phyloP scores from a whole-genome alignment of 345 rosid genomes.

The Crucihimalaya himalaica region DNA sequence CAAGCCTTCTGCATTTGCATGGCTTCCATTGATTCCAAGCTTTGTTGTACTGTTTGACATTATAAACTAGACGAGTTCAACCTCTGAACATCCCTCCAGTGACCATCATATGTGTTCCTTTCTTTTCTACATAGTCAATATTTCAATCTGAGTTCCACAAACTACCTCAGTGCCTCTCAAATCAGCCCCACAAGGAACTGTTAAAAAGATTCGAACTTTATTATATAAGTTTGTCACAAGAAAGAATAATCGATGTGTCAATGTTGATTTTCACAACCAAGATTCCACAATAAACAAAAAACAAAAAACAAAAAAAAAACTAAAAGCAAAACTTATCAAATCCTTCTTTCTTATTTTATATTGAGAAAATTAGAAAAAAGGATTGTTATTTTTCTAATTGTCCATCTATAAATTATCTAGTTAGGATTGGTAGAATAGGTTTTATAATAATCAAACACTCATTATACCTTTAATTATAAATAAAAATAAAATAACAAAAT shows the following conservation, averaged over 20 bases:
- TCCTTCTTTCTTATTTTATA: background rate
- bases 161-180: slow-evolving; percentile 7
- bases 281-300: no score
- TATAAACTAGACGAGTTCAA: slow-evolving; percentile 44
- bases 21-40: slow-evolving; percentile 89
- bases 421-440: no score
- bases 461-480: no score
- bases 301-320: background rate
- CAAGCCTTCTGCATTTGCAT: slow-evolving; percentile 87
- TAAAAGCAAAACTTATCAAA: slow-evolving; percentile 33
- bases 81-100: slow-evolving; percentile 53
- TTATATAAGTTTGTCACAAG: slow-evolving; percentile 26
- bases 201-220: slow-evolving; percentile 32
- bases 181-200: background rate
- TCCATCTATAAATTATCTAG: no score
- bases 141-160: background rate
- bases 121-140: slow-evolving; percentile 8
- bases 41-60: slow-evolving; percentile 70
- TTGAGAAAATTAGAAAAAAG: no score
- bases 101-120: slow-evolving; percentile 16
- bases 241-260: no score
- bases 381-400: no score
- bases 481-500: no score
- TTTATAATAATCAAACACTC: no score
- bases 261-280: slow-evolving; percentile 32